Percentiles rank a stretch among this genome's conserved stretches.
These are phyloP conservation scores for Wickerhamiella brachini DNA, from an alignment of 805 yeast genomes.

Conservation along the genomic window DNA sequence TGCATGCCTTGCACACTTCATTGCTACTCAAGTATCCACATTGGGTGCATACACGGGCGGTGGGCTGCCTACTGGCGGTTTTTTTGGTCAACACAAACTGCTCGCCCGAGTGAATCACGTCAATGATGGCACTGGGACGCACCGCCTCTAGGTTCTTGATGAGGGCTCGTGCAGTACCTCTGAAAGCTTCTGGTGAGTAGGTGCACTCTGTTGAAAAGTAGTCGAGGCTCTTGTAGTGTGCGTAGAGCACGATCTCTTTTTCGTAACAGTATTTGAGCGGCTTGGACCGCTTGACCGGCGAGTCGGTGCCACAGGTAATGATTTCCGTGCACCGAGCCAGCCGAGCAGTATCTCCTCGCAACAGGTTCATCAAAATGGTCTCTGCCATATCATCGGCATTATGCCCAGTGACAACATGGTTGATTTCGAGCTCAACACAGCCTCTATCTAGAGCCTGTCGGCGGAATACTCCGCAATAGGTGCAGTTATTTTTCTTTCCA, in stretches of 20 bases:
- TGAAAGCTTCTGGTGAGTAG: constrained; percentile 95
- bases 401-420: constrained; percentile 94
- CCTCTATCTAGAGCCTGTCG: constrained; percentile 96
- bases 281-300: constrained; percentile 79
- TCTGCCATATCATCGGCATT: constrained; percentile 99
- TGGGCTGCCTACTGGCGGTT: constrained; percentile 11
- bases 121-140: constrained; percentile 86
- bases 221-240: constrained; percentile 89
- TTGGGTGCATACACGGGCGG: constrained; percentile 45
- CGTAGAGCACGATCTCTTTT: constrained; percentile 92
- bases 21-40: constrained; percentile 91
- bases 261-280: constrained; percentile 94
- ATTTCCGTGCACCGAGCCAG: constrained; percentile 78
- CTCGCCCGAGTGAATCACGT: constrained; percentile 90
- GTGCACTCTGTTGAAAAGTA: constrained; percentile 96
- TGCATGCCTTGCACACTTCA: constrained; percentile 83
- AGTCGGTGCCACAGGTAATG: constrained; percentile 62
- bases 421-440: constrained; percentile 69
- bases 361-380: constrained; percentile 84
- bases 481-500: constrained; percentile 86
- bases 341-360: constrained; percentile 93
- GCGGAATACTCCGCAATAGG: constrained; percentile 94
- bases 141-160: constrained; percentile 82
- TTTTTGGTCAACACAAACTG: constrained; percentile 11
- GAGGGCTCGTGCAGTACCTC: constrained; percentile 92